These are phyloP conservation scores for Acidomyces sp. DNA, from an alignment of 495 filamentous ascomycete genomes.

Conservation along the genomic window DNA sequence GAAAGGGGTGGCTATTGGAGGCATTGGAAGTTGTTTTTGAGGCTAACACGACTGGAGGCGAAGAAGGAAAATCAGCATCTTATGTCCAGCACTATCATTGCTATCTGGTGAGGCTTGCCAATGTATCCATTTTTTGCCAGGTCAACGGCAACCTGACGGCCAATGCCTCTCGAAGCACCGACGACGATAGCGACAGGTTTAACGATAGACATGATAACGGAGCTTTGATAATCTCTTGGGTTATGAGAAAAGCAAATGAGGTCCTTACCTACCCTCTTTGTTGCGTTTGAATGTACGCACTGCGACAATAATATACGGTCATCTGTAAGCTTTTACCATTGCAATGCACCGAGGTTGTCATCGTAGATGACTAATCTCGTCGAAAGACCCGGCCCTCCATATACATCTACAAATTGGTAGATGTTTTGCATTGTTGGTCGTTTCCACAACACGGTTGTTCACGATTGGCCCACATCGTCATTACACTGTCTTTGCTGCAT, in stretches of 20 bases:
- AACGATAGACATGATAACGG: constrained; percentile 5
- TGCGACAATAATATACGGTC: not conserved
- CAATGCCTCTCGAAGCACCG: constrained; percentile 53
- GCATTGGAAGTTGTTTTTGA: constrained; percentile 68
- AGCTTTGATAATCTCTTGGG: not conserved
- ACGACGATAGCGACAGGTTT: constrained; percentile 17
- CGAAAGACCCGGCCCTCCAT: not conserved
- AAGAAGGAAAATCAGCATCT: not conserved
- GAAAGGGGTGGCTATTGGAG: constrained; percentile 44
- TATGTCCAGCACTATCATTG: not conserved
- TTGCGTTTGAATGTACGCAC: not conserved
- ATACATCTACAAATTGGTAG: not conserved
- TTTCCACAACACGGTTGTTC: too few species aligned
- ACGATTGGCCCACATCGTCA: too few species aligned
- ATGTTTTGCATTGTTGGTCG: too few species aligned
- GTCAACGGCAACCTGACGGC: constrained; percentile 64
- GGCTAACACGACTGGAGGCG: constrained; percentile 55
- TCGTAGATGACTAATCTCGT: not conserved
- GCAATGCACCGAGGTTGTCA: not conserved
- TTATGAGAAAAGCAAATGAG: not conserved
- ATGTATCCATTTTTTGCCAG: constrained; percentile 57
- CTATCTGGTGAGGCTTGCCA: too few species aligned
- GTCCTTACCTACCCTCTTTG: not conserved
- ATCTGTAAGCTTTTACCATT: not conserved
- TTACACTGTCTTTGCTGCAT: too few species aligned